Evolutionary conservation across 2,329 filamentous ascomycete species (phyloP).

Genomic region (Thelonectria rubi): DNA sequence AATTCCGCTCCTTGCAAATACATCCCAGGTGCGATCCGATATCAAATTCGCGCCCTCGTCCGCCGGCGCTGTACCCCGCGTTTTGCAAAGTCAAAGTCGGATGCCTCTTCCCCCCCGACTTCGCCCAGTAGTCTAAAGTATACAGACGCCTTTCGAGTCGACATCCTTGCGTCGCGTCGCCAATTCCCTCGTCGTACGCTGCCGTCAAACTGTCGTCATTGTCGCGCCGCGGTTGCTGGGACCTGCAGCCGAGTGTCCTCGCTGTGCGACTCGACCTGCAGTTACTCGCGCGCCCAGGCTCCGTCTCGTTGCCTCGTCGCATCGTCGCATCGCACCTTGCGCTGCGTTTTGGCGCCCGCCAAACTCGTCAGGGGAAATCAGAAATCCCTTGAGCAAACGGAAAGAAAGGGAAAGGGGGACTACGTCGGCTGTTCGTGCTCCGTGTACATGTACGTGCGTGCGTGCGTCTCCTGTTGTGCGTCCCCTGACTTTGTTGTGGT

Average conservation of each 20-base stretch:
- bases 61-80: slow-evolving; percentile 1
- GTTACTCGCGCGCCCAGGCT: no score
- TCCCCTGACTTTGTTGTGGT: slow-evolving; percentile 19
- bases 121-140: neutral
- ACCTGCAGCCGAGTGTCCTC: slow-evolving; percentile 19
- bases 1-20: neutral
- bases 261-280: slow-evolving; percentile 18
- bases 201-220: slow-evolving; percentile 2
- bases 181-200: neutral
- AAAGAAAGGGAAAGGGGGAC: neutral
- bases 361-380: slow-evolving; percentile 1
- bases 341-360: slow-evolving; percentile 3
- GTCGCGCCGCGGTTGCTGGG: slow-evolving; percentile 5
- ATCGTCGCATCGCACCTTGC: neutral
- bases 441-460: slow-evolving; percentile 9
- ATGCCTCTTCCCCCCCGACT: neutral
- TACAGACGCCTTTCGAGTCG: slow-evolving; percentile 1
- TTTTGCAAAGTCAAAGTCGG: slow-evolving; percentile 5
- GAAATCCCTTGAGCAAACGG: neutral
- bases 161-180: neutral
- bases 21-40: neutral
- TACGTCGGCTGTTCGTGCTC: slow-evolving; percentile 18
- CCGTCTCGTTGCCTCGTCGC: neutral
- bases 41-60: neutral
- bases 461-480: slow-evolving; percentile 19